Evolutionary conservation across 164 flowering plant genomes (phyloP).

Genomic region (Sedum album): DNA sequence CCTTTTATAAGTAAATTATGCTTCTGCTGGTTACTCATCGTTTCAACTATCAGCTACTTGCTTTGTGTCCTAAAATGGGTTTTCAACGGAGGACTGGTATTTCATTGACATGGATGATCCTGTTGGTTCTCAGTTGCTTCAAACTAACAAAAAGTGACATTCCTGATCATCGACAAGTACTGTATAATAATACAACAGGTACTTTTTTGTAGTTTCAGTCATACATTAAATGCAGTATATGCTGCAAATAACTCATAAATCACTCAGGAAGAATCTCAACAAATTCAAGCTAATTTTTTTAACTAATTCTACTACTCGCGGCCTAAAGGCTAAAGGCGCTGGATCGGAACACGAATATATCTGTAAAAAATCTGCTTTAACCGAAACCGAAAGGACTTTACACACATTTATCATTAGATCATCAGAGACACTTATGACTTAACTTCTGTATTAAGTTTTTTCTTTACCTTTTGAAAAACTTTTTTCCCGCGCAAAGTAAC

Average conservation of each 20-base stretch:
- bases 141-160: not conserved
- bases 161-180: not conserved
- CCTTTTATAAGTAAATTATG: not conserved
- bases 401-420: too few species aligned
- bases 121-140: not conserved
- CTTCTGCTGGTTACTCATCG: not conserved
- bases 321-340: too few species aligned
- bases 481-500: not conserved
- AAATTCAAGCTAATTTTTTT: not conserved
- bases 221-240: not conserved
- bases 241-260: not conserved
- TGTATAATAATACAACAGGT: not conserved
- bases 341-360: too few species aligned
- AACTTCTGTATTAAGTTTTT: too few species aligned
- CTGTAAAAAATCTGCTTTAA: too few species aligned
- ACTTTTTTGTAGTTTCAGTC: not conserved
- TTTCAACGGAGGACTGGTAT: not conserved
- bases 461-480: too few species aligned
- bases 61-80: not conserved
- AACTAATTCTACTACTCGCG: too few species aligned
- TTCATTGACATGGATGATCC: not conserved
- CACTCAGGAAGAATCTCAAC: too few species aligned
- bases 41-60: not conserved
- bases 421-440: too few species aligned
- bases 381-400: too few species aligned